phyloP scores from a whole-genome alignment of 495 filamentous ascomycete species.

The Paragyromitra xinjiangensis region DNA sequence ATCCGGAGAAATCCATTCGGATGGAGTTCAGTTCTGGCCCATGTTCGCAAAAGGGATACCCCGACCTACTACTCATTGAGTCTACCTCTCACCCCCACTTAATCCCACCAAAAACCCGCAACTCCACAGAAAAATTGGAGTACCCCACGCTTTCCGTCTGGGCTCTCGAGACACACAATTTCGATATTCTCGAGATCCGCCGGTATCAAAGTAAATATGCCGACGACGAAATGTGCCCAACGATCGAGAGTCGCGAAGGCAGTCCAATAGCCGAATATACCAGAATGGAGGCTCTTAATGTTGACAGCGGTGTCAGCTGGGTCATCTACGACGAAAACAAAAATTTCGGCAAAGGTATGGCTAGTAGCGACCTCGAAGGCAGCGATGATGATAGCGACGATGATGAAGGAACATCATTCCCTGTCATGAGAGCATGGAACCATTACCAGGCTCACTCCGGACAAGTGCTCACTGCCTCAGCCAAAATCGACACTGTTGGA shows the following conservation, averaged over 20 bases:
- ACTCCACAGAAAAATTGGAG: slow-evolving; percentile 45
- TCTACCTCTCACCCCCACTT: slow-evolving; percentile 54
- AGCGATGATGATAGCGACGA: slow-evolving; percentile 51
- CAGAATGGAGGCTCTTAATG: slow-evolving; percentile 53
- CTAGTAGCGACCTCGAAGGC: slow-evolving; percentile 35
- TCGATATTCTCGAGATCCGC: slow-evolving; percentile 53
- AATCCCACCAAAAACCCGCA: slow-evolving; percentile 48
- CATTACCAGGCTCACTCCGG: slow-evolving; percentile 15
- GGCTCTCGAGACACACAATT: slow-evolving; percentile 53
- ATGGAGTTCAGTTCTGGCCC: slow-evolving; percentile 52
- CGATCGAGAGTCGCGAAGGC: slow-evolving; percentile 43
- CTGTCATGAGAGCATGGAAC: slow-evolving; percentile 48
- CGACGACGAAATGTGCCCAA: slow-evolving; percentile 51
- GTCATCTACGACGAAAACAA: slow-evolving; percentile 56
- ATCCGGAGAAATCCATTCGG: slow-evolving; percentile 48
- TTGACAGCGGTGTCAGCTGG: slow-evolving; percentile 53
- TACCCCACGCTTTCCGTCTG: slow-evolving; percentile 54
- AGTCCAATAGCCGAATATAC: slow-evolving; percentile 49
- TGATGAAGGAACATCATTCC: slow-evolving; percentile 25
- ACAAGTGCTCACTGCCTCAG: slow-evolving; percentile 27
- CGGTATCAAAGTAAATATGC: slow-evolving; percentile 54
- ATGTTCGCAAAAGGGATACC: slow-evolving; percentile 41
- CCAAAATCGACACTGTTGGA: slow-evolving; percentile 50
- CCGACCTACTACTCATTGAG: slow-evolving; percentile 53
- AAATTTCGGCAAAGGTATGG: slow-evolving; percentile 13